phyloP scores from a whole-genome alignment of 176 grass and related monocot species.

The Tillandsia leiboldiana region DNA sequence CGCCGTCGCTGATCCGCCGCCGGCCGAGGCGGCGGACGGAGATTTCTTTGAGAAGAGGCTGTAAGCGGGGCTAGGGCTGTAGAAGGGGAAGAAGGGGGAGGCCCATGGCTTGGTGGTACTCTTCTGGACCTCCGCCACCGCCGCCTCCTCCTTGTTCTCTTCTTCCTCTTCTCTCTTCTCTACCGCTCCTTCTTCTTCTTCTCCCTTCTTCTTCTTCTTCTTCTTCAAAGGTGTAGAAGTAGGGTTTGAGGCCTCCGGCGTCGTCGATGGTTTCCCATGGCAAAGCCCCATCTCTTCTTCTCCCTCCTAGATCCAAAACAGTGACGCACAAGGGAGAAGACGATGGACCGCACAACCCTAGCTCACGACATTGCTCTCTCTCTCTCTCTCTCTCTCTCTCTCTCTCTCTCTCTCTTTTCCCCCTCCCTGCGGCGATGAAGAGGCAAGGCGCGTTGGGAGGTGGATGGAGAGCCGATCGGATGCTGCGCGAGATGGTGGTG shows the following conservation, averaged over 20 bases:
- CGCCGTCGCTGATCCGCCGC: no score
- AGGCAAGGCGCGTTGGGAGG: no score
- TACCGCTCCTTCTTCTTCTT: background rate
- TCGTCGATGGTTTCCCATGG: background rate
- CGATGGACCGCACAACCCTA: background rate
- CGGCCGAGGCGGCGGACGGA: no score
- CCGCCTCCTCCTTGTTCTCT: background rate
- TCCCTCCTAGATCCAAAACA: background rate
- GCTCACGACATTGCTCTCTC: background rate
- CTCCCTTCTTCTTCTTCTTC: background rate
- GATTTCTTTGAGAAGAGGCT: no score
- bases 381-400: background rate
- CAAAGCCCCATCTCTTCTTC: conserved; percentile 1
- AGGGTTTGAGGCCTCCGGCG: background rate
- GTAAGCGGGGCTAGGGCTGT: no score
- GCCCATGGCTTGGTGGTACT: conserved; percentile 13
- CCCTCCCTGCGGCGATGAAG: no score
- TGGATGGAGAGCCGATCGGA: no score
- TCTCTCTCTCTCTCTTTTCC: no score
- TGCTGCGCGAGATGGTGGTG: no score
- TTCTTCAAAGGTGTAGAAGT: background rate
- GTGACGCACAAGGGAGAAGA: background rate
- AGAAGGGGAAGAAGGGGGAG: no score
- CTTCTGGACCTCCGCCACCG: background rate
- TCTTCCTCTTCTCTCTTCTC: background rate